Conservation (phyloP, 108 stramenopile genomes). For the Cylindrotheca fusiformis region DNA sequence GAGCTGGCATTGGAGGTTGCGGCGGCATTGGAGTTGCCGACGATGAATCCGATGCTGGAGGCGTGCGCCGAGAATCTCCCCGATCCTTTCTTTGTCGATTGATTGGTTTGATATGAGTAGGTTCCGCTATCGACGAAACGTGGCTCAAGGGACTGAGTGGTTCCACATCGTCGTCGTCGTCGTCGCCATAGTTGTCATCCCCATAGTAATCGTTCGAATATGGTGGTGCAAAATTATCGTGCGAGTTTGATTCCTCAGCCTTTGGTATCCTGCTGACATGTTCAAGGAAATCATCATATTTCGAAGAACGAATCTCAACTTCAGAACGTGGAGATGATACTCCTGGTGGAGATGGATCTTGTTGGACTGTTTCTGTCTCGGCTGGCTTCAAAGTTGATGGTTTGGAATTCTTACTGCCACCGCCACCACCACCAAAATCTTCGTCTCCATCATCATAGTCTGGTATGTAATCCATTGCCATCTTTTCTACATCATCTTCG, state of each 20-base stretch:
- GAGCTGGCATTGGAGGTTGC: too few relatives aligned
- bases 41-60: background rate
- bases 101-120: background rate
- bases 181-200: too few relatives aligned
- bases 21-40: too few relatives aligned
- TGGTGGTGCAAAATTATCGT: too few relatives aligned
- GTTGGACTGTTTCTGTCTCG: background rate
- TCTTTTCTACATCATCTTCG: conserved; percentile 11
- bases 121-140: conserved; percentile 4
- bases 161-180: conserved; percentile 4
- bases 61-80: background rate
- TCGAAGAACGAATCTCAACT: too few relatives aligned
- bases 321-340: too few relatives aligned
- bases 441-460: background rate
- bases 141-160: conserved; percentile 4
- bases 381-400: background rate
- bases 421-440: background rate
- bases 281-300: too few relatives aligned
- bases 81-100: background rate
- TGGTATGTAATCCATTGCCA: conserved; percentile 8
- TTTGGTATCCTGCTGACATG: too few relatives aligned
- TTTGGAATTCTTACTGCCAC: background rate
- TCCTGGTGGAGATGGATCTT: too few relatives aligned
- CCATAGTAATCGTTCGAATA: too few relatives aligned
- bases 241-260: too few relatives aligned